Conservation (phyloP, 2,329 filamentous ascomycete species). For the Balansia obtecta region DNA sequence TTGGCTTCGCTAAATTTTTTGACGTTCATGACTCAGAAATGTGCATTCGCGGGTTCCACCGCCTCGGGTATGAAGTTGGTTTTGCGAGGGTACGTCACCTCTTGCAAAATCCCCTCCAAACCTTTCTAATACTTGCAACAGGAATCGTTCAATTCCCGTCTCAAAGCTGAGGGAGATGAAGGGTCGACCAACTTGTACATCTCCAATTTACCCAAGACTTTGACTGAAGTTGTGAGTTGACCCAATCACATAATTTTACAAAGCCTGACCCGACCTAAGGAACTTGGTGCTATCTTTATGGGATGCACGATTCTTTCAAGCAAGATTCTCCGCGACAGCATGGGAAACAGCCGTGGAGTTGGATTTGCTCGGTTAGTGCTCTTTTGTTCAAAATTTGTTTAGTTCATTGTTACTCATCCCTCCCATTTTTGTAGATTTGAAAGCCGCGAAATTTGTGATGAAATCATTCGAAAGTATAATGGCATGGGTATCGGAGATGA, state of each 20-base stretch:
- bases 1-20: constrained; percentile 94
- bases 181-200: constrained; percentile 92
- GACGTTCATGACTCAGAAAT: constrained; percentile 81
- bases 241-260: no score
- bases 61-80: constrained; percentile 91
- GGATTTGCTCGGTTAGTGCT: constrained; percentile 78
- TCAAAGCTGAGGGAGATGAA: constrained; percentile 90
- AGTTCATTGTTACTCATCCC: not conserved
- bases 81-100: constrained; percentile 65
- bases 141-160: constrained; percentile 96
- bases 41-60: constrained; percentile 91
- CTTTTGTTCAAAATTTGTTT: not conserved
- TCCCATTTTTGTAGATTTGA: constrained; percentile 55
- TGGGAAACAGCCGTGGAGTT: constrained; percentile 90
- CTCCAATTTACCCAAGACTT: constrained; percentile 84
- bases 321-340: constrained; percentile 85
- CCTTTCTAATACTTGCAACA: constrained; percentile 25
- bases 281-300: constrained; percentile 65
- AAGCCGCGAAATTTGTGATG: constrained; percentile 75
- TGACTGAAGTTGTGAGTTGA: constrained; percentile 71
- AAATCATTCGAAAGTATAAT: constrained; percentile 78
- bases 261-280: constrained; percentile 29
- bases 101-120: not conserved
- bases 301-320: constrained; percentile 80
- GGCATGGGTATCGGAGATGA: constrained; percentile 66